phyloP scores from a whole-genome alignment of 1,284 basidiomycete species.

The Rhodotorula sp. region DNA sequence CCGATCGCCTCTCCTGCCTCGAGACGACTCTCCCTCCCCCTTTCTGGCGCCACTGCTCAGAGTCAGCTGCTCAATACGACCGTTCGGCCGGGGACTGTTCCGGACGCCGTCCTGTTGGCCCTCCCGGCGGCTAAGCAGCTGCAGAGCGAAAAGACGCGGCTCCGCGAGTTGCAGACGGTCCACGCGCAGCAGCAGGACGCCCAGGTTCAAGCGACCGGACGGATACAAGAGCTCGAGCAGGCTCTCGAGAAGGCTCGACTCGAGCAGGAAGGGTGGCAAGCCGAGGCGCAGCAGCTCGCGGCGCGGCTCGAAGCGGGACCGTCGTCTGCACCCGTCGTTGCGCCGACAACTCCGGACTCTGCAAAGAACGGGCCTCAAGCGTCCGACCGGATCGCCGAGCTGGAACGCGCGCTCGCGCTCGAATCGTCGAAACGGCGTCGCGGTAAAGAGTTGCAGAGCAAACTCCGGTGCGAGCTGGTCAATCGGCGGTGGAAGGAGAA shows the following conservation, averaged over 20 bases:
- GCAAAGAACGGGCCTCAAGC: background rate
- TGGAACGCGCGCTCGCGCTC: constrained; percentile 6
- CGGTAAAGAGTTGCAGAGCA: constrained; percentile 27
- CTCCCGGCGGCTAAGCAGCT: constrained; percentile 27
- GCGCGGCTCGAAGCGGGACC: constrained; percentile 14
- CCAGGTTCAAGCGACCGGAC: constrained; percentile 4
- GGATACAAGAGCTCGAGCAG: constrained; percentile 19
- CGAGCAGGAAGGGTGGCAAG: constrained; percentile 39
- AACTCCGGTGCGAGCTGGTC: constrained; percentile 34
- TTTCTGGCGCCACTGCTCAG: too few relatives aligned
- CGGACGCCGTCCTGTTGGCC: constrained; percentile 17
- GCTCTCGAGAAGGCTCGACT: background rate
- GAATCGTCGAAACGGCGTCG: constrained; percentile 22
- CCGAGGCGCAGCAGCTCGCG: constrained; percentile 27
- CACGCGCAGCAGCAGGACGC: constrained; percentile 5
- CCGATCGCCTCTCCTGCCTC: too few relatives aligned
- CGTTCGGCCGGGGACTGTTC: too few relatives aligned
- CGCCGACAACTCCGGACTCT: background rate
- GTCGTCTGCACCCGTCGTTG: background rate
- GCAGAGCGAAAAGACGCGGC: constrained; percentile 29
- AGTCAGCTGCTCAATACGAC: background rate
- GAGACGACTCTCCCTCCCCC: too few relatives aligned
- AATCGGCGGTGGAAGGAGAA: constrained; percentile 37
- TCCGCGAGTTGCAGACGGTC: background rate
- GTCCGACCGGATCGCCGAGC: background rate